phyloP scores from a whole-genome alignment of 2,329 filamentous ascomycete genomes.

The Penicillium sp. region DNA sequence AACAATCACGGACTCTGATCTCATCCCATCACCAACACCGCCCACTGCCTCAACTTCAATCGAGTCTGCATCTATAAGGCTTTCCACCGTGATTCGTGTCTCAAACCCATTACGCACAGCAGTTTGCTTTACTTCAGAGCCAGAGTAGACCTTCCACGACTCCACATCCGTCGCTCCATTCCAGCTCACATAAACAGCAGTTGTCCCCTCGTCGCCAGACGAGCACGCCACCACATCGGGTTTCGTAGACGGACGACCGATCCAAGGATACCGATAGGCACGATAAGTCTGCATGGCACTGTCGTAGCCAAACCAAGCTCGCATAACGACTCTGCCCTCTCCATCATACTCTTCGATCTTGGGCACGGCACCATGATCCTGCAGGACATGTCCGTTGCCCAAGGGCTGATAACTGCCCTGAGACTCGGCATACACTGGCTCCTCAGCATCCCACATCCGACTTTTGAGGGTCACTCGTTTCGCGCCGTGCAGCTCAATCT shows the following conservation, averaged over 20 bases:
- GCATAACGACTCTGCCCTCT: constrained; percentile 30
- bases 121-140: constrained; percentile 5
- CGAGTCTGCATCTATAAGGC: constrained; percentile 6
- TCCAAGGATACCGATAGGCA: constrained; percentile 25
- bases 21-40: constrained; percentile 18
- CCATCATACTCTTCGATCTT: constrained; percentile 33
- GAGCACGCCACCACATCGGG: constrained; percentile 20
- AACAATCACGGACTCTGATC: constrained; percentile 13
- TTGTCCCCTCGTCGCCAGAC: constrained; percentile 6
- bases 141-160: constrained; percentile 20
- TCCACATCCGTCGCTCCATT: constrained; percentile 38
- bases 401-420: constrained; percentile 29
- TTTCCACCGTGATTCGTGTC: constrained; percentile 12
- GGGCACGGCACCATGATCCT: constrained; percentile 33
- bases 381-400: constrained; percentile 24
- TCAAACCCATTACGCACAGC: constrained; percentile 17
- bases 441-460: constrained; percentile 20
- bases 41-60: constrained; percentile 21
- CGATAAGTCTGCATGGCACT: constrained; percentile 30
- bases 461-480: constrained; percentile 16
- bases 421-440: constrained; percentile 23
- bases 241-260: constrained; percentile 16
- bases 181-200: constrained; percentile 39
- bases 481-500: constrained; percentile 19
- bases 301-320: constrained; percentile 30